A percentile compares a stretch with the other conserved stretches of the same genome.
phyloP scores from a whole-genome alignment of 83 land plant species.

The Thuja plicata region DNA sequence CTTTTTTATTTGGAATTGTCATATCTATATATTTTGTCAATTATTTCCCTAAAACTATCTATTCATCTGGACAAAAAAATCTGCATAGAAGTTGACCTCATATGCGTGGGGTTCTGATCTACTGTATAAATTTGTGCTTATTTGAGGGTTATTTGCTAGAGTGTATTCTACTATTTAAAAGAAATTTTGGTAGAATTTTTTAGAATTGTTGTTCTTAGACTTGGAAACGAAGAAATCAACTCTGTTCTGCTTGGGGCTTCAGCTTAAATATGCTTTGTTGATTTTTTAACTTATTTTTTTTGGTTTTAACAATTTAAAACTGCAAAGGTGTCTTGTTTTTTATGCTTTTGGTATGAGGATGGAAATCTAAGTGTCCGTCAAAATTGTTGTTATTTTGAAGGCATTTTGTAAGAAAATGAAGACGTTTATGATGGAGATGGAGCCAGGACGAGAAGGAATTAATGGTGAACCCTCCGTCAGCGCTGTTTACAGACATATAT shows the following conservation, averaged over 20 bases:
- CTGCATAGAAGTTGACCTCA: too few relatives aligned
- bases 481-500: constrained; percentile 53
- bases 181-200: background rate
- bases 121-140: background rate
- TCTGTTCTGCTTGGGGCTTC: background rate
- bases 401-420: constrained; percentile 4
- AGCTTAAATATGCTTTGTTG: background rate
- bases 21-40: background rate
- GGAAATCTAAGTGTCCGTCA: background rate
- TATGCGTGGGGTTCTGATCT: background rate
- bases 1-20: too few relatives aligned
- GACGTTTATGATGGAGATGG: constrained; percentile 32
- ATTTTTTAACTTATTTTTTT: background rate
- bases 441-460: constrained; percentile 44
- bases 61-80: background rate
- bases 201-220: background rate
- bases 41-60: background rate
- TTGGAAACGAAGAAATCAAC: background rate
- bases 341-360: background rate
- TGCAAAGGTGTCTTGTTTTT: background rate
- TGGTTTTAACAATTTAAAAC: background rate
- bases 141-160: background rate
- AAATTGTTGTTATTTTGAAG: background rate
- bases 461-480: constrained; percentile 70
- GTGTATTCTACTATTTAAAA: background rate